These are phyloP conservation scores for Agaricus subrufescens DNA, from an alignment of 768 basidiomycete species.

Conservation along the genomic window DNA sequence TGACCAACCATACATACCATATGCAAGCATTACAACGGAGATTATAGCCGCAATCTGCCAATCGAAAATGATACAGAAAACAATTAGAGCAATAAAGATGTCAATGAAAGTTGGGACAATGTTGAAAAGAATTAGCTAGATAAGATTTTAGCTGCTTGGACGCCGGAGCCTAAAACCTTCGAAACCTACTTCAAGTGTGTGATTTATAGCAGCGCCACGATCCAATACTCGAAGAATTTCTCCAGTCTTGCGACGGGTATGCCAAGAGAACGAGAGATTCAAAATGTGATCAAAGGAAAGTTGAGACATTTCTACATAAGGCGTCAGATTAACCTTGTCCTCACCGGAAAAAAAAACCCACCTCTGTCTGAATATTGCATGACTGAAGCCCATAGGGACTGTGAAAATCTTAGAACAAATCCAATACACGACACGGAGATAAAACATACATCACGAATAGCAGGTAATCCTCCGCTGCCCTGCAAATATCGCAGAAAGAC, in stretches of 20 bases:
- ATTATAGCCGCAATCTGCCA: conserved; percentile 66
- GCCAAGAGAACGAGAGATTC: conserved; percentile 82
- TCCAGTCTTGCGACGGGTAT: conserved; percentile 78
- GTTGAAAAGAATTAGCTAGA: conserved; percentile 75
- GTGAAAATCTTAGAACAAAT: neutral
- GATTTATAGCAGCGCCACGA: conserved; percentile 84
- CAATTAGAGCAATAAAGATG: conserved; percentile 61
- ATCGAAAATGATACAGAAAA: conserved; percentile 61
- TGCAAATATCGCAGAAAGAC: conserved; percentile 68
- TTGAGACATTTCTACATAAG: conserved; percentile 68
- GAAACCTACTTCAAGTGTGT: conserved; percentile 57
- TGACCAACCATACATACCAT: conserved; percentile 40
- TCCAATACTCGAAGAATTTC: conserved; percentile 80
- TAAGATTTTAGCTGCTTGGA: neutral
- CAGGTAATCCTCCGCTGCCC: conserved; percentile 70
- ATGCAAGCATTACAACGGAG: conserved; percentile 68
- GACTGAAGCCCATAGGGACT: conserved; percentile 82
- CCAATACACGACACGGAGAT: neutral
- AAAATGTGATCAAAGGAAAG: conserved; percentile 85
- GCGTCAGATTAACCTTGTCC: neutral
- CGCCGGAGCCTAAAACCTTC: neutral
- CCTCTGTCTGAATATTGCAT: conserved; percentile 84
- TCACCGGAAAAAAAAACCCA: conserved; percentile 17
- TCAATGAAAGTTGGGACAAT: conserved; percentile 82
- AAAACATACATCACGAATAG: conserved; percentile 50